Conservation (phyloP, 805 yeast genomes). For the Candida jianshihensis region DNA sequence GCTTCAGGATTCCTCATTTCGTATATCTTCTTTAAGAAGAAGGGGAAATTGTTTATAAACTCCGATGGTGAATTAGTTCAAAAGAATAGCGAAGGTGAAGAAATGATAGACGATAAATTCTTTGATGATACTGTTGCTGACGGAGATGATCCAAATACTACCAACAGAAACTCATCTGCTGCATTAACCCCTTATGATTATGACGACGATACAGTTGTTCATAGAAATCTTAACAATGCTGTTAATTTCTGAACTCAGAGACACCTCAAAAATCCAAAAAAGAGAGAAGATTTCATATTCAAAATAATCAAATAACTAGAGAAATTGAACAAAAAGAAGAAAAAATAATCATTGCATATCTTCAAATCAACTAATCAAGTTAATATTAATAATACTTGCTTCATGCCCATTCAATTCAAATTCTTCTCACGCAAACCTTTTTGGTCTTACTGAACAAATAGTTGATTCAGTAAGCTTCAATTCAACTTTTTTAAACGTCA, state of each 20-base stretch:
- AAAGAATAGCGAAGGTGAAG: slow-evolving; percentile 12
- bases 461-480: too few relatives aligned
- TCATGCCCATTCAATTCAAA: too few relatives aligned
- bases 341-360: neutral
- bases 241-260: slow-evolving; percentile 1
- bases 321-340: too few relatives aligned
- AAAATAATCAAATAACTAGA: too few relatives aligned
- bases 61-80: slow-evolving; percentile 22
- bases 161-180: neutral
- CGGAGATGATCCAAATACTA: slow-evolving; percentile 1
- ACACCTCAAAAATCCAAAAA: too few relatives aligned
- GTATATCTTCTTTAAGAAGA: slow-evolving; percentile 10
- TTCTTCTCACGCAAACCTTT: too few relatives aligned
- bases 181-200: slow-evolving; percentile 4
- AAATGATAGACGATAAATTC: slow-evolving; percentile 21
- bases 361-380: neutral
- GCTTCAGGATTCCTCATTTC: slow-evolving; percentile 7
- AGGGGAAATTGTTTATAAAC: slow-evolving; percentile 15
- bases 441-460: too few relatives aligned
- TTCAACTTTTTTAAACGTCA: neutral
- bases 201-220: slow-evolving; percentile 16
- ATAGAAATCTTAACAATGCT: slow-evolving; percentile 1
- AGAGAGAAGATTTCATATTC: too few relatives aligned
- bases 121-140: slow-evolving; percentile 22
- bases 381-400: too few relatives aligned